These are phyloP conservation scores for Sherardia arvensis DNA, from an alignment of 257 asterid genomes.

Conservation along the genomic window DNA sequence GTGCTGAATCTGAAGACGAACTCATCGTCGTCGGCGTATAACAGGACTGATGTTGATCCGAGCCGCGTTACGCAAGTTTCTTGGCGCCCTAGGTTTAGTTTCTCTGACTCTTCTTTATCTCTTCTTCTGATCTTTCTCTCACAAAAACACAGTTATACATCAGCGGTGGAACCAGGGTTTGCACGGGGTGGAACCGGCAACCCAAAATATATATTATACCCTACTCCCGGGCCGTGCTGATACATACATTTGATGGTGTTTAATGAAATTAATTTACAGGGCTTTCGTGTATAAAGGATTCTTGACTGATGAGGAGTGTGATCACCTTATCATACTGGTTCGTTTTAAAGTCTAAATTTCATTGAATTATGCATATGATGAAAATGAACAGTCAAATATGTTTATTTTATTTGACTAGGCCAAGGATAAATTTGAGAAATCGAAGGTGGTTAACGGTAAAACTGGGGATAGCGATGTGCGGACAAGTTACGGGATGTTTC, in stretches of 20 bases:
- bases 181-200: no score
- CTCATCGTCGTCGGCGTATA: slow-evolving; percentile 33
- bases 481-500: slow-evolving; percentile 89
- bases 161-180: no score
- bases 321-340: slow-evolving; percentile 72
- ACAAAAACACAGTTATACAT: no score
- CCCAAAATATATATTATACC: no score
- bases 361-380: slow-evolving; percentile 18
- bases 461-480: slow-evolving; percentile 81
- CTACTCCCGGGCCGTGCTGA: no score
- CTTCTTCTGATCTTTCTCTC: background rate
- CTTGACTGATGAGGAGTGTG: slow-evolving; percentile 67
- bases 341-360: slow-evolving; percentile 10
- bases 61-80: slow-evolving; percentile 69
- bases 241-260: background rate
- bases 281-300: slow-evolving; percentile 62
- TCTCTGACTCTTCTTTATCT: no score
- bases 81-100: slow-evolving; percentile 75
- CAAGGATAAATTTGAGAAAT: slow-evolving; percentile 68
- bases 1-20: slow-evolving; percentile 34
- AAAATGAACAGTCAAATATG: no score
- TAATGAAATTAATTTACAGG: slow-evolving; percentile 36
- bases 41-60: slow-evolving; percentile 49
- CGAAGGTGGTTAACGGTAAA: slow-evolving; percentile 79
- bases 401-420: slow-evolving; percentile 73